Evolutionary conservation across 2,329 filamentous ascomycete species (phyloP).

Genomic region (Colletotrichum sp.): DNA sequence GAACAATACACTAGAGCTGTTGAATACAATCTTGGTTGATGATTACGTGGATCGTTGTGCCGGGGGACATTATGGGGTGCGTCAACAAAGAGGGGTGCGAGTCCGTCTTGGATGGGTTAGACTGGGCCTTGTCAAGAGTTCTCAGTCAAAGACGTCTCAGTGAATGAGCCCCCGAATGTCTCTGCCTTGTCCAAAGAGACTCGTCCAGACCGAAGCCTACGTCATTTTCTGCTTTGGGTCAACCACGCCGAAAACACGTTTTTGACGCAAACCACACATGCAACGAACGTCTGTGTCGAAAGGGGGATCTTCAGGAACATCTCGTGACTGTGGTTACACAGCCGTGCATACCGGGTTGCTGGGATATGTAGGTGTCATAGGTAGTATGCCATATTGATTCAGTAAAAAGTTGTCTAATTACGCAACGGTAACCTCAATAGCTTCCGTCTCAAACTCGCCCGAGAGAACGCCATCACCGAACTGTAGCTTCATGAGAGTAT

Average conservation of each 20-base stretch:
- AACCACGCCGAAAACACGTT: neutral
- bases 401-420: neutral
- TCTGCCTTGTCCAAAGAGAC: neutral
- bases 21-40: neutral
- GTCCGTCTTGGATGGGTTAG: neutral
- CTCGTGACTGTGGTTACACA: neutral
- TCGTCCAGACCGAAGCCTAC: neutral
- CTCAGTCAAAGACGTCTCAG: neutral
- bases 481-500: constrained; percentile 15
- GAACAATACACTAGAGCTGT: neutral
- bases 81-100: neutral
- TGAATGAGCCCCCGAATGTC: neutral
- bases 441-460: constrained; percentile 16
- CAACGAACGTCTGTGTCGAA: neutral
- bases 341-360: neutral
- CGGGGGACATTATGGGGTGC: neutral
- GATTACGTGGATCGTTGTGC: neutral
- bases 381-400: neutral
- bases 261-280: neutral
- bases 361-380: neutral
- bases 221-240: neutral
- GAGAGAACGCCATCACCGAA: constrained; percentile 17
- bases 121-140: neutral
- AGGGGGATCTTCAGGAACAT: neutral
- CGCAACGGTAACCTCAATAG: constrained; percentile 4